Percentiles rank a stretch among this genome's conserved stretches.
These are phyloP conservation scores for Arabidopsis hybrid DNA, from an alignment of 441 rosid genomes.

Conservation along the genomic window DNA sequence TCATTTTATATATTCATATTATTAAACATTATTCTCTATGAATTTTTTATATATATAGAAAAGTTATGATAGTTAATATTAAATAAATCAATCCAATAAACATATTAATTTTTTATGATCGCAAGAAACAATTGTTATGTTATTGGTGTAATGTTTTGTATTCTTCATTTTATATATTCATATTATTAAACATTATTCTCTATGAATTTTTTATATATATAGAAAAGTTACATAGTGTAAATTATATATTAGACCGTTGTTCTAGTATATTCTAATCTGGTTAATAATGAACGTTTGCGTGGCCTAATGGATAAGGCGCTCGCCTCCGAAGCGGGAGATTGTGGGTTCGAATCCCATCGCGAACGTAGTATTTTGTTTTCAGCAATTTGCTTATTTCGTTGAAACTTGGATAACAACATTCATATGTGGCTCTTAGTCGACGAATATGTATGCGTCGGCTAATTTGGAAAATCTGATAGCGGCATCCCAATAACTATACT, in stretches of 20 bases:
- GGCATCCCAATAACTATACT: background rate
- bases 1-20: too few species aligned
- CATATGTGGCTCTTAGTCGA: background rate
- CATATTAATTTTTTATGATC: background rate
- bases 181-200: too few species aligned
- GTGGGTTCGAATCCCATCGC: constrained; percentile 75
- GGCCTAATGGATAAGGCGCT: constrained; percentile 81
- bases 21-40: too few species aligned
- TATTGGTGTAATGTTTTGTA: too few species aligned
- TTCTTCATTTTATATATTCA: too few species aligned
- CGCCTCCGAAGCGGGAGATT: constrained; percentile 91
- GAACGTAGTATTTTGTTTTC: background rate
- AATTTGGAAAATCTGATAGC: constrained; percentile 9
- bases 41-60: too few species aligned
- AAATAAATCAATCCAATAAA: background rate
- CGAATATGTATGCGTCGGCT: constrained; percentile 12
- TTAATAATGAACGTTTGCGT: constrained; percentile 27
- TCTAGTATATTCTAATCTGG: background rate
- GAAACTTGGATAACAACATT: background rate
- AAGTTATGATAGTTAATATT: background rate
- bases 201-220: too few species aligned
- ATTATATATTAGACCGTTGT: background rate
- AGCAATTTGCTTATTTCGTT: background rate
- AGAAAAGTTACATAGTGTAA: too few species aligned
- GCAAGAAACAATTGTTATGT: background rate